phyloP scores from a whole-genome alignment of 2,329 filamentous ascomycete species.

The Arachnomyces sp. region DNA sequence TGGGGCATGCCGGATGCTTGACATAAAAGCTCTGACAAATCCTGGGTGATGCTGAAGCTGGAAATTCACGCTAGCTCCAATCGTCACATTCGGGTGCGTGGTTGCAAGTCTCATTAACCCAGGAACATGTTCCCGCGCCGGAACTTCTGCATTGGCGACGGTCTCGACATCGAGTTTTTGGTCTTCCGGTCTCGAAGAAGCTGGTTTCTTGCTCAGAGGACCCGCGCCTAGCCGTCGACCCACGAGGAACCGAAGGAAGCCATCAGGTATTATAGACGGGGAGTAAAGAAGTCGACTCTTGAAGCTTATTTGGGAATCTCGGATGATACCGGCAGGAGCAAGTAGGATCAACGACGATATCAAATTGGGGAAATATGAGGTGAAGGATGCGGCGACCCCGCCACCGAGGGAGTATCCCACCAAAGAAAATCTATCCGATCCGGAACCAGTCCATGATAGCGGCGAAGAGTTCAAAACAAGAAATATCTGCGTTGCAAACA shows the following conservation, averaged over 20 bases:
- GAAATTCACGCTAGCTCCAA: constrained; percentile 60
- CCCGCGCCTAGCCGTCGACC: constrained; percentile 42
- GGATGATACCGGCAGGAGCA: constrained; percentile 70
- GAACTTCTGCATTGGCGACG: constrained; percentile 35
- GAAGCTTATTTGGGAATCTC: constrained; percentile 54
- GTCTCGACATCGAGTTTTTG: constrained; percentile 32
- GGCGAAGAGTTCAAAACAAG: constrained; percentile 63
- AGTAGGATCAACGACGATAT: constrained; percentile 66
- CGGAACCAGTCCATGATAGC: constrained; percentile 54
- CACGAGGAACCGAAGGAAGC: constrained; percentile 47
- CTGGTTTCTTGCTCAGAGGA: constrained; percentile 18
- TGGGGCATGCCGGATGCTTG: constrained; percentile 61
- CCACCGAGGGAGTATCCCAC: constrained; percentile 77
- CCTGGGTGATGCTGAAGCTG: constrained; percentile 60
- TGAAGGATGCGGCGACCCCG: constrained; percentile 63
- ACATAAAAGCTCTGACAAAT: constrained; percentile 64
- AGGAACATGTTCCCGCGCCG: constrained; percentile 24
- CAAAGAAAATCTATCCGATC: constrained; percentile 55
- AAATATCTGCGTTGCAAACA: constrained; percentile 67
- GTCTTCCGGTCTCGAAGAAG: constrained; percentile 20
- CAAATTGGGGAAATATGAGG: constrained; percentile 60
- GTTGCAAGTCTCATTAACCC: constrained; percentile 45
- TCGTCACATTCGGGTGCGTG: constrained; percentile 46
- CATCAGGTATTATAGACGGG: constrained; percentile 52
- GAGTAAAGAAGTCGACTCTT: constrained; percentile 58